A percentile compares a stretch with the other conserved stretches of the same genome.
phyloP scores from a whole-genome alignment of 805 yeast genomes.

The Lachancea sp. region DNA sequence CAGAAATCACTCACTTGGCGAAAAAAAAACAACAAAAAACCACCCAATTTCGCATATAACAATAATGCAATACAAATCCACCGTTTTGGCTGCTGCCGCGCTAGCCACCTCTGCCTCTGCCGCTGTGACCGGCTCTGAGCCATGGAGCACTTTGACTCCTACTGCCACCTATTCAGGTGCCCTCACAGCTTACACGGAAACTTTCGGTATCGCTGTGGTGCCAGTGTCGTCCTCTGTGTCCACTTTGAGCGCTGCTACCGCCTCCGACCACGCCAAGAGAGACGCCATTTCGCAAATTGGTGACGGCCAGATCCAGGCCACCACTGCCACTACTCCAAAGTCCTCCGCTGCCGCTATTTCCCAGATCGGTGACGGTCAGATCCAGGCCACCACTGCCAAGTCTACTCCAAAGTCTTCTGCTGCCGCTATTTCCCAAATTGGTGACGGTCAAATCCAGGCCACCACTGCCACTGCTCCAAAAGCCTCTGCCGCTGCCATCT shows the following conservation, averaged over 20 bases:
- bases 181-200: slow-evolving; percentile 32
- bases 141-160: slow-evolving; percentile 42
- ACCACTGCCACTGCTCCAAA: slow-evolving; percentile 24
- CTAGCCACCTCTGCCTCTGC: slow-evolving; percentile 38
- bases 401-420: slow-evolving; percentile 33
- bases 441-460: slow-evolving; percentile 44
- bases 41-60: too few species aligned
- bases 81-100: slow-evolving; percentile 31
- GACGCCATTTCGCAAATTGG: slow-evolving; percentile 47
- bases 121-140: slow-evolving; percentile 32
- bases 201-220: slow-evolving; percentile 40
- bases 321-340: slow-evolving; percentile 30
- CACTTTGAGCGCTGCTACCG: slow-evolving; percentile 37
- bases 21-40: too few species aligned
- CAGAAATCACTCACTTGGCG: not conserved
- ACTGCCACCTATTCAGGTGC: slow-evolving; percentile 35
- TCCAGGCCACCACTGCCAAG: slow-evolving; percentile 37
- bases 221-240: slow-evolving; percentile 38
- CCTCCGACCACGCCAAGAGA: slow-evolving; percentile 42
- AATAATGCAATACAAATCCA: slow-evolving; percentile 12
- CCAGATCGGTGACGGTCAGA: slow-evolving; percentile 56
- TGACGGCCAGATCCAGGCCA: slow-evolving; percentile 32
- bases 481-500: slow-evolving; percentile 29
- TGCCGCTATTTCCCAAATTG: slow-evolving; percentile 37
- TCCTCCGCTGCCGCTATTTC: slow-evolving; percentile 26